A percentile compares a stretch with the other conserved stretches of the same genome.
Conservation (phyloP, 2,329 filamentous ascomycete genomes). For the Talaromyces rugulosus region DNA sequence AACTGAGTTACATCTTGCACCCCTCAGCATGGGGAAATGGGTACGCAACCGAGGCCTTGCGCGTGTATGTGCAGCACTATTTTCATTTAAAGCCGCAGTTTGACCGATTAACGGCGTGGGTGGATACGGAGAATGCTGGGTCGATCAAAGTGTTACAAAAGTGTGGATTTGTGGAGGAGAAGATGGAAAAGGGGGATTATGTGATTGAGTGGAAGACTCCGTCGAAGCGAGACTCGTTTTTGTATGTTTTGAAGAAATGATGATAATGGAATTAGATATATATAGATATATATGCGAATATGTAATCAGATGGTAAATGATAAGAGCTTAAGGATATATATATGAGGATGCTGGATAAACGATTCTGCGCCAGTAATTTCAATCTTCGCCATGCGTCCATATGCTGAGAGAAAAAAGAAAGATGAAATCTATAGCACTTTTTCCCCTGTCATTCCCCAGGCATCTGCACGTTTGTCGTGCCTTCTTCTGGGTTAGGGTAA, state of each 20-base stretch:
- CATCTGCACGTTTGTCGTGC: constrained; percentile 4
- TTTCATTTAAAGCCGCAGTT: neutral
- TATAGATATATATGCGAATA: neutral
- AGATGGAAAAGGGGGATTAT: constrained; percentile 4
- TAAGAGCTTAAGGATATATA: neutral
- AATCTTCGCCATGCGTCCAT: neutral
- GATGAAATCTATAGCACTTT: neutral
- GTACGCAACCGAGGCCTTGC: constrained; percentile 14
- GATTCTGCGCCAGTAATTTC: neutral
- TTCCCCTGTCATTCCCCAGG: neutral
- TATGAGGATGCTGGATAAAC: neutral
- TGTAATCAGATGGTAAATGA: neutral
- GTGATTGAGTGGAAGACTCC: neutral
- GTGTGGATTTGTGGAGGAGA: constrained; percentile 20
- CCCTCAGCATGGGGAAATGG: constrained; percentile 12
- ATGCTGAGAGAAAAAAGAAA: neutral
- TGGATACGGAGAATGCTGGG: constrained; percentile 19
- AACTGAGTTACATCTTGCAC: constrained; percentile 15
- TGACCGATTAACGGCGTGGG: constrained; percentile 15
- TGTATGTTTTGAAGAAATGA: neutral
- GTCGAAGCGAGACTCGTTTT: neutral
- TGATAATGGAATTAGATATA: neutral
- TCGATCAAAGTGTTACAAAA: constrained; percentile 24
- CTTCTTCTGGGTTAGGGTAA: constrained; percentile 51
- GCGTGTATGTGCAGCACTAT: neutral